Base-by-base conservation (phyloP, 1,284 basidiomycete genomes). In the Pseudozyma pruni region DNA sequence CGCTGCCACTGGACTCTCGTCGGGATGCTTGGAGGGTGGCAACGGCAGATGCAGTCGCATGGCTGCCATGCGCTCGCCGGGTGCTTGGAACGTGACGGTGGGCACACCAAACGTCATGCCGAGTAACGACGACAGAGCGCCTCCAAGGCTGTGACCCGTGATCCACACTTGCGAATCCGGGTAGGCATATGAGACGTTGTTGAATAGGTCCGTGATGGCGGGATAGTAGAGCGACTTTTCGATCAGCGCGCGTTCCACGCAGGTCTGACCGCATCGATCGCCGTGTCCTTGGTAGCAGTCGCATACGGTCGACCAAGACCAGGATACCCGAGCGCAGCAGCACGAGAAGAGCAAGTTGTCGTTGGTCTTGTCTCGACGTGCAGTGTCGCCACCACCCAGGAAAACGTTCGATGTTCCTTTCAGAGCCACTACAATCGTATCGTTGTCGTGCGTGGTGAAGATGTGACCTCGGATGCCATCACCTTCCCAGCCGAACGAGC, bases 271-370 rank as follows among this genome's bases (percentile, higher is more conserved):
- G 83, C 95, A 98, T 75, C 48, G 54, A 25, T 90, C 58, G 35
- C 63, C 44, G 34, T 74, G 58, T 11, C 56, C 63, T 17, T 69
- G 53, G 83, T 91, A 91, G 83, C 95, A 99, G 59, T 89, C 91
- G 83, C 96, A 99, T 6, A 98, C 95, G 0, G 93, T 88, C 38
- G 90, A 89, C 95, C 95, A 99, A 6, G 91, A 90, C 89, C 93
- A 96, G 80, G 92, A 92, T 22, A 98, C 88, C 17, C 89, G 86
- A 0, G 96, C 96, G 83, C 95, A 99, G 84, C 95, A 99, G 84
- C 95, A 99, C 51, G 93, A 97, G 84, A 98, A 98, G 52, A 98
- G 85, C n/a, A 98, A 83, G 75, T 98, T 98, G 83, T 97, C 94
- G 83, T 97, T 98, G 47, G 91, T 83, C 84, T 92, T 96, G 85